Percentiles rank a stretch among this genome's conserved stretches.
phyloP scores from a whole-genome alignment of 2,329 filamentous ascomycete species.

The Xylariaceae sp. region DNA sequence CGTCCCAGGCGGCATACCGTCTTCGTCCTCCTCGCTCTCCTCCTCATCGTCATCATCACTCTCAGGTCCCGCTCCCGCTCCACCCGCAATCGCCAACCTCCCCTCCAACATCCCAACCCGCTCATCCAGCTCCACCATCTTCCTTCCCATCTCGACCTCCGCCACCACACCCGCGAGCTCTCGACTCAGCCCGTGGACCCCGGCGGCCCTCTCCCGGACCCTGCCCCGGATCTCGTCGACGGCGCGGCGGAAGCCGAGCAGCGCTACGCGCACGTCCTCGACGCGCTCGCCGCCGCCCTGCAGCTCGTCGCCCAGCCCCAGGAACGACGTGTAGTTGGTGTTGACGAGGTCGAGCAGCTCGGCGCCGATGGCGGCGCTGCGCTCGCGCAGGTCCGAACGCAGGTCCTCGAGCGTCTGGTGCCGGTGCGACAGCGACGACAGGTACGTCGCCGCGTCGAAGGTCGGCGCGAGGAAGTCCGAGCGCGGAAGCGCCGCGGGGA shows the following conservation, averaged over 20 bases:
- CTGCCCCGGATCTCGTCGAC: constrained; percentile 72
- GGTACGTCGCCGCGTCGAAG: constrained; percentile 81
- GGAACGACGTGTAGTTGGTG: constrained; percentile 88
- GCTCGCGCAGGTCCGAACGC: constrained; percentile 79
- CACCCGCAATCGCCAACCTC: constrained; percentile 55
- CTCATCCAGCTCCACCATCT: constrained; percentile 69
- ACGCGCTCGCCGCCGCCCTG: constrained; percentile 88
- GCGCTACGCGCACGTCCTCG: constrained; percentile 83
- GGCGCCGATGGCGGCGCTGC: constrained; percentile 76
- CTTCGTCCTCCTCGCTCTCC: constrained; percentile 44
- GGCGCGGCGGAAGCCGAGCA: constrained; percentile 83
- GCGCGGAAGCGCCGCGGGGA: constrained; percentile 82
- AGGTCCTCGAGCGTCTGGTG: constrained; percentile 97
- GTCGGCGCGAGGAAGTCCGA: constrained; percentile 75
- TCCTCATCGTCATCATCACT: constrained; percentile 41
- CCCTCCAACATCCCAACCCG: constrained; percentile 65
- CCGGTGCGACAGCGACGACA: constrained; percentile 77
- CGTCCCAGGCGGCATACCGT: constrained; percentile 37
- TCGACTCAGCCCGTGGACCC: constrained; percentile 64
- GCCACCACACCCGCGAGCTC: constrained; percentile 67
- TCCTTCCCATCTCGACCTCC: constrained; percentile 63
- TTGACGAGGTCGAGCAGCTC: constrained; percentile 96
- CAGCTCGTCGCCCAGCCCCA: constrained; percentile 79
- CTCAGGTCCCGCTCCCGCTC: constrained; percentile 34
- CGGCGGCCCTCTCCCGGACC: constrained; percentile 64